Percentiles rank a stretch among this genome's conserved stretches.
Conservation (phyloP, 768 basidiomycete species). For the Xanthoconium purpureum region DNA sequence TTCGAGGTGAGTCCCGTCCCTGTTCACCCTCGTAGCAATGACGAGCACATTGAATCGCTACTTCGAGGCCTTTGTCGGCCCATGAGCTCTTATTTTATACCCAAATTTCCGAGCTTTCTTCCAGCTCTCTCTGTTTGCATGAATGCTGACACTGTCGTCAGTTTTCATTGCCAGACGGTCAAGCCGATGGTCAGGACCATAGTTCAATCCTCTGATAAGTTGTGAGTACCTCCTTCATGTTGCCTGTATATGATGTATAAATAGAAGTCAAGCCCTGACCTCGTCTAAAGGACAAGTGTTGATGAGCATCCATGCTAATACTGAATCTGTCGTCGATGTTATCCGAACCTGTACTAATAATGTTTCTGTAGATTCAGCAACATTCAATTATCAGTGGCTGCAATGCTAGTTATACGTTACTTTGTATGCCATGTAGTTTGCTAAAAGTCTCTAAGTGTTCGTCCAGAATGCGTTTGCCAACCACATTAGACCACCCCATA, state of each 20-base stretch:
- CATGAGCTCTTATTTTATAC: slow-evolving; percentile 73
- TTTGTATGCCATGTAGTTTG: slow-evolving; percentile 1
- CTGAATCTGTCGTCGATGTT: slow-evolving; percentile 42
- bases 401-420: background rate
- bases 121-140: background rate
- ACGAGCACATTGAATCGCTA: slow-evolving; percentile 85
- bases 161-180: background rate
- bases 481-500: slow-evolving; percentile 56
- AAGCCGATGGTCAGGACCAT: no score
- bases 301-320: slow-evolving; percentile 91
- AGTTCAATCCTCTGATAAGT: no score
- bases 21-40: slow-evolving; percentile 34
- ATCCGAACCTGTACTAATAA: slow-evolving; percentile 20
- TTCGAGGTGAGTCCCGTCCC: slow-evolving; percentile 33
- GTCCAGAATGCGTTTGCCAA: slow-evolving; percentile 60
- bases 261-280: slow-evolving; percentile 93
- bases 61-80: slow-evolving; percentile 65
- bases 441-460: slow-evolving; percentile 20
- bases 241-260: slow-evolving; percentile 53
- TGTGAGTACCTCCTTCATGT: slow-evolving; percentile 35
- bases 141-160: slow-evolving; percentile 12
- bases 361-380: slow-evolving; percentile 5
- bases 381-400: background rate
- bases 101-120: slow-evolving; percentile 82
- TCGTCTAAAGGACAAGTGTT: slow-evolving; percentile 67